Evolutionary conservation across 2,329 filamentous ascomycete species (phyloP).

Genomic region (Coniochaeta ligniaria): DNA sequence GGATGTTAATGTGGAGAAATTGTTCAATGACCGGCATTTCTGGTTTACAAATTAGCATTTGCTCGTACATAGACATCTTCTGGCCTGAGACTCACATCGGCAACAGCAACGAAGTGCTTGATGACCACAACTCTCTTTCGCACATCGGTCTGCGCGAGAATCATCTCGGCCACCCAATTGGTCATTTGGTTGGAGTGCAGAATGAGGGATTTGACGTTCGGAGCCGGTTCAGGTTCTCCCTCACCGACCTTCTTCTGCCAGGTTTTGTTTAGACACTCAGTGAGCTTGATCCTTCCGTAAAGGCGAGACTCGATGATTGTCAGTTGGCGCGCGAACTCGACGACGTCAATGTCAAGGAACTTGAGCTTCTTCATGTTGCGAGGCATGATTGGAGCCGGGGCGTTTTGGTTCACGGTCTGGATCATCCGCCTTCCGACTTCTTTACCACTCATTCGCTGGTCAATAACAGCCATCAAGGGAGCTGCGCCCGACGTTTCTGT

Average conservation of each 20-base stretch:
- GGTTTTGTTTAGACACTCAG: slow-evolving; percentile 95
- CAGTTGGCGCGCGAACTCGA: slow-evolving; percentile 93
- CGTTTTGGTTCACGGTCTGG: slow-evolving; percentile 74
- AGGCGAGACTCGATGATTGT: slow-evolving; percentile 94
- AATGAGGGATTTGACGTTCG: slow-evolving; percentile 94
- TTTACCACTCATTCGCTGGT: slow-evolving; percentile 82
- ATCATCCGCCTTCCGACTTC: slow-evolving; percentile 84
- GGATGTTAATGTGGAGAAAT: slow-evolving; percentile 94
- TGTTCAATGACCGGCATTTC: slow-evolving; percentile 93
- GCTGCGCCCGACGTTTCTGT: slow-evolving; percentile 87
- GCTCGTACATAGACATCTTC: not conserved
- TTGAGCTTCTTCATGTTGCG: slow-evolving; percentile 99
- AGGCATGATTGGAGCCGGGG: slow-evolving; percentile 83
- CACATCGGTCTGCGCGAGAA: slow-evolving; percentile 86
- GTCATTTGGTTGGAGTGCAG: slow-evolving; percentile 98
- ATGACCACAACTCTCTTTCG: slow-evolving; percentile 96
- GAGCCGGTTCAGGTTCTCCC: slow-evolving; percentile 75
- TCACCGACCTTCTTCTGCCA: slow-evolving; percentile 94
- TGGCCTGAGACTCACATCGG: slow-evolving; percentile 61
- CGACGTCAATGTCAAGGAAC: slow-evolving; percentile 92
- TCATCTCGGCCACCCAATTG: slow-evolving; percentile 99
- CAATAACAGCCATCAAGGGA: slow-evolving; percentile 77
- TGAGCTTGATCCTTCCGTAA: slow-evolving; percentile 92
- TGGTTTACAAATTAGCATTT: slow-evolving; percentile 24
- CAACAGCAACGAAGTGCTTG: slow-evolving; percentile 94